Base-by-base conservation (phyloP, 73 alveolate species). In the Diophrys appendiculata region DNA sequence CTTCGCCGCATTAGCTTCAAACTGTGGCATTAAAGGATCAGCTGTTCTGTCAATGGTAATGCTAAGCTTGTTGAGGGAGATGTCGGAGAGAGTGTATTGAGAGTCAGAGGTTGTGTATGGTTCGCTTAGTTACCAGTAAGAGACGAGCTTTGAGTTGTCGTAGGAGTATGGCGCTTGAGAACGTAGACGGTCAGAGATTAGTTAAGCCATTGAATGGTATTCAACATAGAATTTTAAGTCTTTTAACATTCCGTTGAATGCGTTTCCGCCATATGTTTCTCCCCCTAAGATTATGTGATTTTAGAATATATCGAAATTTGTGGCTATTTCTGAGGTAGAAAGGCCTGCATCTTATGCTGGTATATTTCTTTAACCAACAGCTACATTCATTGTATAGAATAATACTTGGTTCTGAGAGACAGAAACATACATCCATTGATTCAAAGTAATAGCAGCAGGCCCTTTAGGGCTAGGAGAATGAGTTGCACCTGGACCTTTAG, bases 111-210 rank as follows among this genome's bases (percentile, higher is more conserved):
- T 8, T 1, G 29, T 53, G 33, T 65, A 83, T 52, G 29, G 68
- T 31, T 83, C 91, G 11, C 72, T 76, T 13, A 83, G 52, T 65
- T 75, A 76, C 91, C 91, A 83, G 54, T 83, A 83, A 22, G 91
- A 80, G 0, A 76, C 70, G 18, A 83, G 77, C 35, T 76, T 83
- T 23, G 72, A 65, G 52, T 83, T 86, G 53, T 83, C 91, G 28
- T 53, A 76, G 23, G 91, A 83, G 33, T 75, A 67, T 23, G 64
- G 31, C 54, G 71, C 65, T 31, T 83, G 68, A 69, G 52, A 33
- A 13, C 86, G 24, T 24, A 82, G 84, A 11, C 34, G 23, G 25
- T 82, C 90, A 64, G 33, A 79, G 30, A 72, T 33, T 29, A 82
- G 33, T 32, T 83, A 65, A 0, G 81, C 54, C 29, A 33, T 30